phyloP scores from a whole-genome alignment of 495 filamentous ascomycete species.

The Pyrenopolyporus hunteri region DNA sequence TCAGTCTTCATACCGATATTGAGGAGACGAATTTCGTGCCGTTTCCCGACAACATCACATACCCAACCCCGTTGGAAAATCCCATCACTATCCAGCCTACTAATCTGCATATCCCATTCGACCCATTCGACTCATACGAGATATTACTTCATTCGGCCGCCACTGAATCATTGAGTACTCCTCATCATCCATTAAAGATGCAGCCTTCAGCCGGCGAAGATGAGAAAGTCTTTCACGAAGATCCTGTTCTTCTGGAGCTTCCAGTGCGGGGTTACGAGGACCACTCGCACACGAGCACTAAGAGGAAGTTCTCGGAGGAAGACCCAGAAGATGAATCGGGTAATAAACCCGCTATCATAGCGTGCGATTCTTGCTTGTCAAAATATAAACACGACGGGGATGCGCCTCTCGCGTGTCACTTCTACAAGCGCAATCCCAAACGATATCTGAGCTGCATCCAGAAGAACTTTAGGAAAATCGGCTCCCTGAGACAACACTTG shows the following conservation, averaged over 20 bases:
- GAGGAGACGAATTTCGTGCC: background rate
- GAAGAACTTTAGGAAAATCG: slow-evolving; percentile 25
- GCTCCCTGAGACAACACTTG: slow-evolving; percentile 30
- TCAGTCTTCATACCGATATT: background rate
- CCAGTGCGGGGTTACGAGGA: background rate
- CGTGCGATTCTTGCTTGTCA: slow-evolving; percentile 8
- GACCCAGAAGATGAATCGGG: background rate
- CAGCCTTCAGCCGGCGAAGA: too few species aligned
- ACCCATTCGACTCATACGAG: too few species aligned
- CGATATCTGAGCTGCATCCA: slow-evolving; percentile 6
- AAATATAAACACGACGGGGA: background rate
- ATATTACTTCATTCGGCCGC: too few species aligned
- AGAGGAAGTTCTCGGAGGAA: background rate
- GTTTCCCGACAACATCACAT: too few species aligned
- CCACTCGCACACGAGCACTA: background rate
- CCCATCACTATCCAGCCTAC: too few species aligned
- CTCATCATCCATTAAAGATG: too few species aligned
- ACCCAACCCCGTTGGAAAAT: too few species aligned
- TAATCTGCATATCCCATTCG: too few species aligned
- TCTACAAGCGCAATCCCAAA: slow-evolving; percentile 32
- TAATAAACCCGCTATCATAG: background rate
- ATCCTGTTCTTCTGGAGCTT: too few species aligned
- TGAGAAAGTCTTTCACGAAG: background rate
- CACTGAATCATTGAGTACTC: too few species aligned
- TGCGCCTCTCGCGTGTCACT: slow-evolving; percentile 28